Conservation (phyloP, 2,329 filamentous ascomycete genomes). For the Fusarium nematophilum region DNA sequence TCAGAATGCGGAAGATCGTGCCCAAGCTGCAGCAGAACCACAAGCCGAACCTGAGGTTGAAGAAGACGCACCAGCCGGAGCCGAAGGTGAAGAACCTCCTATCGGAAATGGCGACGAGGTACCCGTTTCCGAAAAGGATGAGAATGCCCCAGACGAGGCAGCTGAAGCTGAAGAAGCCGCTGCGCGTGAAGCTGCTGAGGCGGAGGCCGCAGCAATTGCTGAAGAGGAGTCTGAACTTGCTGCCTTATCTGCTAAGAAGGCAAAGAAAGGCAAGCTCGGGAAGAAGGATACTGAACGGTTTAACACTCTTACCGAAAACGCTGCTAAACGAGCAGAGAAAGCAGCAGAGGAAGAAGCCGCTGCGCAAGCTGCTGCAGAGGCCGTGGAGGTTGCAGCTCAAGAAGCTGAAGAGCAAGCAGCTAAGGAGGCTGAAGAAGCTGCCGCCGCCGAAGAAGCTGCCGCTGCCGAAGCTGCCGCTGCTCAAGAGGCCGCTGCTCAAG, state of each 20-base stretch:
- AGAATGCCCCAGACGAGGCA: constrained; percentile 17
- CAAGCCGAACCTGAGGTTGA: constrained; percentile 42
- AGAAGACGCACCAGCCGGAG: constrained; percentile 9
- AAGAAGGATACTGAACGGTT: constrained; percentile 38
- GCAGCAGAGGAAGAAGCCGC: constrained; percentile 40
- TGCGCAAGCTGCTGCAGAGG: constrained; percentile 26
- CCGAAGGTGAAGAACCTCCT: constrained; percentile 23
- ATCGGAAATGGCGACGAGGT: constrained; percentile 18
- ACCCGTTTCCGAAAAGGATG: constrained; percentile 11
- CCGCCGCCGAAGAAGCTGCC: constrained; percentile 12
- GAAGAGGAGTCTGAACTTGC: constrained; percentile 37
- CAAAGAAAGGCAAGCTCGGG: constrained; percentile 35
- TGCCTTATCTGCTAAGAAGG: constrained; percentile 36
- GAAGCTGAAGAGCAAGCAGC: no score
- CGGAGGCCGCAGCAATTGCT: constrained; percentile 30
- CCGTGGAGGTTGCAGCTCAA: constrained; percentile 18
- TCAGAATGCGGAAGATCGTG: constrained; percentile 24
- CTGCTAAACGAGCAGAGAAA: constrained; percentile 25
- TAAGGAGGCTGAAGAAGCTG: constrained; percentile 25
- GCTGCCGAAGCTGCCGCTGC: constrained; percentile 22
- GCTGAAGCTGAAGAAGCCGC: constrained; percentile 16
- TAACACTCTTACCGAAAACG: constrained; percentile 34
- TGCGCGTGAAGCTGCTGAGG: constrained; percentile 21
- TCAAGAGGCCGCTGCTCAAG: constrained; percentile 24
- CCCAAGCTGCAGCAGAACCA: constrained; percentile 32